Evolutionary conservation across 345 rosid species (phyloP).

Genomic region (Tarenaya hassleriana): DNA sequence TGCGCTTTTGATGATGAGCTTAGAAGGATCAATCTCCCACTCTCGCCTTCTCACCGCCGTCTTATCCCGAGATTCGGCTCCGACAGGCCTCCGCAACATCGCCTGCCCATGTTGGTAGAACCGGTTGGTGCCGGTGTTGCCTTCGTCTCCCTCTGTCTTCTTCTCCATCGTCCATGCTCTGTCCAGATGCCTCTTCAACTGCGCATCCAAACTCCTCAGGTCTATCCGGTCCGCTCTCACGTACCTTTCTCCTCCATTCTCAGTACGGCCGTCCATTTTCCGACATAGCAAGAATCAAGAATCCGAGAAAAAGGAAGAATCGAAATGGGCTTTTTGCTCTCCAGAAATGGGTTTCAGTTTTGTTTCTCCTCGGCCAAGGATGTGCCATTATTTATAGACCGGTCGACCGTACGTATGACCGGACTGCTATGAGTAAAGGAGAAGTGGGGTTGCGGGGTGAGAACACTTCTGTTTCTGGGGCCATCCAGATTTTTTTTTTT

Average conservation of each 20-base stretch:
- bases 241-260: conserved; percentile 60
- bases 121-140: conserved; percentile 19
- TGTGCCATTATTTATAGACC: no score
- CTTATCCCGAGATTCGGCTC: conserved; percentile 13
- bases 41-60: conserved; percentile 46
- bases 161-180: conserved; percentile 84
- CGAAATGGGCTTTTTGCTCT: background rate
- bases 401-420: no score
- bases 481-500: no score
- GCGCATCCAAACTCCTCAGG: conserved; percentile 91
- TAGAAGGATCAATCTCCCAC: conserved; percentile 98
- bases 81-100: conserved; percentile 27
- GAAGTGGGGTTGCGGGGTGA: no score
- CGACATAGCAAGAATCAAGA: conserved; percentile 6
- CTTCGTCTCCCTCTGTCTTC: conserved; percentile 41
- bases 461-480: no score
- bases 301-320: background rate
- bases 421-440: no score
- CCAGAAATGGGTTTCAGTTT: background rate
- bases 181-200: conserved; percentile 79
- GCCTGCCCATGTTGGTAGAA: conserved; percentile 24
- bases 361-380: no score
- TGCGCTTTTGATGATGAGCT: conserved; percentile 66
- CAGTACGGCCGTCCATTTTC: conserved; percentile 54
- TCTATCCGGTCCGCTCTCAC: conserved; percentile 98